Percentiles rank a stretch among this genome's conserved stretches.
Conservation (phyloP, 2,329 filamentous ascomycete genomes). For the Xylariaceae sp. region DNA sequence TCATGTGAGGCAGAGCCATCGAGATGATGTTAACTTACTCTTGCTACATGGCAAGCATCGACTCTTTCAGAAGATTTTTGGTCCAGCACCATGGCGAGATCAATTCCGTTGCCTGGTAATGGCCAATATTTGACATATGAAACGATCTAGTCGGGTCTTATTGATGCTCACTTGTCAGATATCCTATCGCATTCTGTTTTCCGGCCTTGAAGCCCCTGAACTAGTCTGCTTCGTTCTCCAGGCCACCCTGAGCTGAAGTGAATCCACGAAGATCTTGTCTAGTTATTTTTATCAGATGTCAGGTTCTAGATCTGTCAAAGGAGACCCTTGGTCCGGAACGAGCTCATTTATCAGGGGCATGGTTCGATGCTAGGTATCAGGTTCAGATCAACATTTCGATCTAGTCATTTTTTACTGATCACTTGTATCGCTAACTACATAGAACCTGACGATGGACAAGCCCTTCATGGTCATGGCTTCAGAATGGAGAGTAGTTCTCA, state of each 20-base stretch:
- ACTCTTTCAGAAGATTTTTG: neutral
- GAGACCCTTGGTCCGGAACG: neutral
- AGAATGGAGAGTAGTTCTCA: neutral
- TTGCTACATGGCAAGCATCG: no score
- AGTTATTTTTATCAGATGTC: neutral
- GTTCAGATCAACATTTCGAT: neutral
- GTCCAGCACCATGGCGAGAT: no score
- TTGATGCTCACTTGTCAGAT: no score
- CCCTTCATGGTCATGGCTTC: neutral
- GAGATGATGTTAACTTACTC: no score
- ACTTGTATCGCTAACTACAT: neutral
- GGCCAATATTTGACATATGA: no score
- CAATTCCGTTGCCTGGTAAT: no score
- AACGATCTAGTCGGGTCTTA: no score
- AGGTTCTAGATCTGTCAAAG: neutral
- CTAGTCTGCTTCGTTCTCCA: neutral
- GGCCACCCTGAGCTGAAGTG: neutral
- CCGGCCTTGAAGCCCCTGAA: no score
- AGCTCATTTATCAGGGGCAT: slow-evolving; percentile 3
- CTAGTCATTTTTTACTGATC: neutral
- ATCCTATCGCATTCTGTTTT: neutral
- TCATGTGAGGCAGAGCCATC: no score
- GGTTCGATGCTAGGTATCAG: neutral
- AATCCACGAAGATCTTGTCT: neutral
- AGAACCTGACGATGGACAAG: neutral